Conservation (phyloP, 2,329 filamentous ascomycete genomes). For the Talaromyces funiculosus region DNA sequence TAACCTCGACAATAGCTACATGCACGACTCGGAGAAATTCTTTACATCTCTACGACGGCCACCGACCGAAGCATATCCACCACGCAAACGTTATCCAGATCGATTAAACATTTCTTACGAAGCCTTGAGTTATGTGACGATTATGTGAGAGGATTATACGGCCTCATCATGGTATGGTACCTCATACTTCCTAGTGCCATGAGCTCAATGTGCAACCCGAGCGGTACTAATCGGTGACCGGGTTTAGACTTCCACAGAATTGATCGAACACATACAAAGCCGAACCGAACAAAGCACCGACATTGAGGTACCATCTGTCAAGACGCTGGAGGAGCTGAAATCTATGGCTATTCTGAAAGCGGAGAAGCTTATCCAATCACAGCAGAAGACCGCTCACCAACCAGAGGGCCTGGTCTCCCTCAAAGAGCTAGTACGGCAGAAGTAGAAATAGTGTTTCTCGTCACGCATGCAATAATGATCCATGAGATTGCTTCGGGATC, state of each 20-base stretch:
- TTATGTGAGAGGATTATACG: constrained; percentile 89
- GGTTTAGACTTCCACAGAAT: constrained; percentile 17
- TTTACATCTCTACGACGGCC: constrained; percentile 58
- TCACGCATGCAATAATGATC: neutral
- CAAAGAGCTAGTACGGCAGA: constrained; percentile 35
- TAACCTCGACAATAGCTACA: constrained; percentile 57
- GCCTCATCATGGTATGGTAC: constrained; percentile 66
- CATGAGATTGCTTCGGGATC: neutral
- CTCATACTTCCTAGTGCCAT: neutral
- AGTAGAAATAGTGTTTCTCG: neutral
- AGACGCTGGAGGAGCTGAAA: constrained; percentile 29
- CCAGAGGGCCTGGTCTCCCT: constrained; percentile 39
- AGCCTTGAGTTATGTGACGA: constrained; percentile 91
- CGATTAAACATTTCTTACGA: constrained; percentile 78
- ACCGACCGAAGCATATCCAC: constrained; percentile 32
- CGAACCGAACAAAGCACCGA: constrained; percentile 12
- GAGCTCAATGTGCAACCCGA: neutral
- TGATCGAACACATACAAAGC: constrained; percentile 20
- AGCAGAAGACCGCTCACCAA: neutral
- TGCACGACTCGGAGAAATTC: constrained; percentile 76
- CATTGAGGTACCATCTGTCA: constrained; percentile 18
- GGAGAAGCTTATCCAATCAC: constrained; percentile 30
- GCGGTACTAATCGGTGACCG: neutral
- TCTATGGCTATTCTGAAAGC: constrained; percentile 33
- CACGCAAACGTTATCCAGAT: constrained; percentile 58